Evolutionary conservation across 2,329 filamentous ascomycete species (phyloP).

Genomic region (Thermothelomyces thermophilus): DNA sequence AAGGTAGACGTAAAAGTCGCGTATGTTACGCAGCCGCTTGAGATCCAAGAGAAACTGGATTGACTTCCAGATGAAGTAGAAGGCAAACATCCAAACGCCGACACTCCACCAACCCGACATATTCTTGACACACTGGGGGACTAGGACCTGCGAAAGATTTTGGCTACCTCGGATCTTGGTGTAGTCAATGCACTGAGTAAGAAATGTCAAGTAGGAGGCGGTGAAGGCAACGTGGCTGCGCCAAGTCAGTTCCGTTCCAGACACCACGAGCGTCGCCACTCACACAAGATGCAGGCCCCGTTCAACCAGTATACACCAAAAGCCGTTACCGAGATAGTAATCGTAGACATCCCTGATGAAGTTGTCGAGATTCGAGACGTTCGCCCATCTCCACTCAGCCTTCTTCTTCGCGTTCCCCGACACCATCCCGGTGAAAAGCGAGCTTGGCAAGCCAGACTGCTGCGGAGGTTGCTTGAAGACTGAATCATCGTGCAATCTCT

Average conservation of each 20-base stretch:
- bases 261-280: slow-evolving; percentile 30
- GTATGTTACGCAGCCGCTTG: slow-evolving; percentile 66
- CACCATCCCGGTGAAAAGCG: slow-evolving; percentile 24
- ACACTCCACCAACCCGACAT: slow-evolving; percentile 75
- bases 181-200: slow-evolving; percentile 83
- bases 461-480: slow-evolving; percentile 22
- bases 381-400: slow-evolving; percentile 89
- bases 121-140: slow-evolving; percentile 66
- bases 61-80: slow-evolving; percentile 78
- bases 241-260: slow-evolving; percentile 7
- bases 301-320: slow-evolving; percentile 75
- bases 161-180: slow-evolving; percentile 61
- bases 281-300: slow-evolving; percentile 66
- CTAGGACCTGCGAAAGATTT: slow-evolving; percentile 46
- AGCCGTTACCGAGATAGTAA: slow-evolving; percentile 76
- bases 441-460: slow-evolving; percentile 28
- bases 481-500: slow-evolving; percentile 41
- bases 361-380: slow-evolving; percentile 80
- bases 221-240: slow-evolving; percentile 72
- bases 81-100: slow-evolving; percentile 74
- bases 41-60: slow-evolving; percentile 69
- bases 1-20: slow-evolving; percentile 78
- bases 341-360: slow-evolving; percentile 81
- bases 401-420: slow-evolving; percentile 53
- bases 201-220: slow-evolving; percentile 72